Base-by-base conservation (phyloP, 179 eudicot genomes). In the Actinidia chinensis region DNA sequence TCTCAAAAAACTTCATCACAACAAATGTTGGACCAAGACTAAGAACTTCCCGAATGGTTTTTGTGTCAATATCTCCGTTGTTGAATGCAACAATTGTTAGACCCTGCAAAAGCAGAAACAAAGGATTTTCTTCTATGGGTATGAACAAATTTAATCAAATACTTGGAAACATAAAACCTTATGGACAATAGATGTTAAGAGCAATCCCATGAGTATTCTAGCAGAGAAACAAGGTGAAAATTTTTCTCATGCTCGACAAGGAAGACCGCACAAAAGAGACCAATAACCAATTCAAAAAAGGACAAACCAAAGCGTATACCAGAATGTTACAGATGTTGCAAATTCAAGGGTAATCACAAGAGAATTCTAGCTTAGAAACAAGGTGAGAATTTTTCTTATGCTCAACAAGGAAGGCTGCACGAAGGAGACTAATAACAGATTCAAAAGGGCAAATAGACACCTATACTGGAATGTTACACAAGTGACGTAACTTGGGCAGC, bases 1-100 rank as follows among this genome's bases (percentile, higher is more conserved):
- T 97, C 87, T 97, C 79, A 10, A 88, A 66, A 56, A 94, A 84
- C 88, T 94, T 97, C 99, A 97, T 94, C 58, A 91, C 91, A 79
- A 92, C 91, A 86, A 86, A 97, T 65, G 99, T 94, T 50, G 99
- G 99, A 75, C 97, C 99, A 73, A 97, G 95, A 87, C 99, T 97
- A 42, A 97, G 93, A 78, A 92, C 86, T 86, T 88, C 89, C 71
- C 85, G 86, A 36, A 94, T 77, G 69, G 92, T 87, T 74, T 78
- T 84, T 8, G 90, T 71, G 80, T 84, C 47, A 64, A 94, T 4
- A n/a, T 23, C 33, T 15, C 87, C 95, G 55, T 77, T 25, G 63
- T 91, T 87, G 82, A 97, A 94, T 43, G 95, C 99, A 84, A 97
- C 70, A 74, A 97, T 88, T 47, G 92, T 79, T 40, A 97, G 87